Conservation (phyloP, 768 basidiomycete species). For the Saitozyma sp. region DNA sequence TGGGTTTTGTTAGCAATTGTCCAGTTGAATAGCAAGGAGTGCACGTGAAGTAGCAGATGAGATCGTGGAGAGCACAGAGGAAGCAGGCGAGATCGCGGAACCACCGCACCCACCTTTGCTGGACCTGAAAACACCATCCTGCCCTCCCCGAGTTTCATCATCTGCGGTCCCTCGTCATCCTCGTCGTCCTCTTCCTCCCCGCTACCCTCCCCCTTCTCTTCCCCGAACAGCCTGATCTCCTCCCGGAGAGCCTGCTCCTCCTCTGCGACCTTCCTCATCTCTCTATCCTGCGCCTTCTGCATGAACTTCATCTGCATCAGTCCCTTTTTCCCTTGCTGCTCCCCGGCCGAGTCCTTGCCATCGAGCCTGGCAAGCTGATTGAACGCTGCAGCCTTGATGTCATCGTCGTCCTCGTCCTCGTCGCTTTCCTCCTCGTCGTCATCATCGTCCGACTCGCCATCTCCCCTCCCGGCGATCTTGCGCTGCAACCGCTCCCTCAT, state of each 20-base stretch:
- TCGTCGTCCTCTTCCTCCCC: constrained; percentile 46
- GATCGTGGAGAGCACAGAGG: not conserved
- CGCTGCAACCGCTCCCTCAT: constrained; percentile 74
- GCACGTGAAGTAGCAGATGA: too few relatives aligned
- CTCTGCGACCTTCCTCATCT: constrained; percentile 61
- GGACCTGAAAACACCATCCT: constrained; percentile 52
- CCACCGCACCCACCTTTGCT: constrained; percentile 11
- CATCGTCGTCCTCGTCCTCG: constrained; percentile 57
- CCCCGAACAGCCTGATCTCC: constrained; percentile 62
- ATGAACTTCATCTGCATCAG: constrained; percentile 98
- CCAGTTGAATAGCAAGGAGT: too few relatives aligned
- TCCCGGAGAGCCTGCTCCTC: constrained; percentile 71
- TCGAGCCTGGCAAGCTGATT: constrained; percentile 69
- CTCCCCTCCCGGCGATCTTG: constrained; percentile 62
- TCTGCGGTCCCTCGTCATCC: constrained; percentile 22
- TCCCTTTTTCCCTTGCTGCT: constrained; percentile 59
- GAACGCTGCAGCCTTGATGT: constrained; percentile 69
- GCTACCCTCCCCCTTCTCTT: constrained; percentile 29
- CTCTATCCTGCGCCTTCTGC: constrained; percentile 81
- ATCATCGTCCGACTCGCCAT: constrained; percentile 56
- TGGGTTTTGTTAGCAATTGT: not conserved
- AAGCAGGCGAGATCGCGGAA: too few relatives aligned
- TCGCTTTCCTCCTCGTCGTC: constrained; percentile 54
- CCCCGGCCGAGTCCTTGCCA: constrained; percentile 41
- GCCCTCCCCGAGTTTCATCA: constrained; percentile 52